Base-by-base conservation (phyloP, 139 green algal species). In the Chlamydomonas schloesseri region DNA sequence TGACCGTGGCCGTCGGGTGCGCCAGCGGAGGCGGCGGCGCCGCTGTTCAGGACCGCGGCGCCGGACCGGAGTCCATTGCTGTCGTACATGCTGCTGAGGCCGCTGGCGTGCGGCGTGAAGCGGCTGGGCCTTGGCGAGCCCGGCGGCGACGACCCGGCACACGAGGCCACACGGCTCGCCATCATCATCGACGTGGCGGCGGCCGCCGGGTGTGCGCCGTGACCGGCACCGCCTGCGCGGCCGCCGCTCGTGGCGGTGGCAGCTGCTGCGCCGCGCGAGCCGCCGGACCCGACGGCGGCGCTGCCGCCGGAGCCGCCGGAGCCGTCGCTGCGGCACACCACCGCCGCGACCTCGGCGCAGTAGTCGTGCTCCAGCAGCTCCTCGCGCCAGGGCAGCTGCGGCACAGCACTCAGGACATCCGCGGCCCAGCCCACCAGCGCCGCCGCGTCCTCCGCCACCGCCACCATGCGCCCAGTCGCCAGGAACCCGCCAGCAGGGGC, bases 281-380 rank as follows among this genome's bases (percentile, higher is more conserved):
- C 42, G 42, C 8, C 42, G 42, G 6, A 8, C 42, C 42, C 42
- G 42, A 50, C 53, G 53, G 13, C 15, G 14, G n/a, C n/a, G n/a
- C n/a, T n/a, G 42, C 42, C 42, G 42, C 42, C 42, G 42, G 42
- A 50, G 42, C 42, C 42, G 42, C 42, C 42, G 42, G 6, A 13
- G 42, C 60, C 60, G 60, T 23, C 24, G 26, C 11, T 31, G 24
- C 17, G 26, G n/a, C 17, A 10, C 29, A 20, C 26, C 24, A 37
- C n/a, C 18, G 72, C 26, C 23, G 75, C 75, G n/a, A 83, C 1
- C 58, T 83, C 75, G n/a, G 58, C 9, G 36, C 75, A 83, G 58
- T 60, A 71, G 23, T 71, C 58, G 58, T 83, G 57, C 58, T 62
- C 10, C 75, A 83, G 58, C 23, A 83, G 75, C 75, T 83, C 58